Percentiles rank a stretch among this genome's conserved stretches.
Evolutionary conservation across 345 rosid genomes (phyloP).

Genomic region (Salix arbutifolia): DNA sequence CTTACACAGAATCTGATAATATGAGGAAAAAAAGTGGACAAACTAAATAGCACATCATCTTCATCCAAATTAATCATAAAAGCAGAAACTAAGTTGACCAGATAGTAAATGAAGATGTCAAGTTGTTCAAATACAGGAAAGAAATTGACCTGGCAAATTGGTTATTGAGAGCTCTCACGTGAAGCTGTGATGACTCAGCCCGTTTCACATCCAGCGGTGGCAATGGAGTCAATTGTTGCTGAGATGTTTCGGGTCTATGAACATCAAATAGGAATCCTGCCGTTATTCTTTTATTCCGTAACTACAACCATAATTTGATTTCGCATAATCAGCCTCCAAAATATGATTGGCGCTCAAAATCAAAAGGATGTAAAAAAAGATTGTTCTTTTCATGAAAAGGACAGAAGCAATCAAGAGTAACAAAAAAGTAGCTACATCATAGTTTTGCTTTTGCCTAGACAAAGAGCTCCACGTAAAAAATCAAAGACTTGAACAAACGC

Average conservation of each 20-base stretch:
- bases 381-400: not conserved
- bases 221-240: constrained; percentile 28
- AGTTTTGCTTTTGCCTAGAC: not conserved
- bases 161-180: constrained; percentile 86
- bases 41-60: not conserved
- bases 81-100: not conserved
- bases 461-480: not conserved
- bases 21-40: not conserved
- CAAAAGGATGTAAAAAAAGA: not conserved
- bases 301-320: constrained; percentile 39
- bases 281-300: constrained; percentile 58
- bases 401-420: not conserved
- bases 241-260: constrained; percentile 51
- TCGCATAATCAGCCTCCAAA: constrained; percentile 11
- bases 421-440: not conserved
- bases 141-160: constrained; percentile 78
- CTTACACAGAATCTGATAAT: not conserved
- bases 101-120: not conserved
- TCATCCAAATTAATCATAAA: not conserved
- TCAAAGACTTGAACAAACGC: not conserved
- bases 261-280: constrained; percentile 53
- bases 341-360: not conserved
- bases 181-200: constrained; percentile 71
- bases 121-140: not conserved
- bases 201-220: constrained; percentile 46